Conservation (phyloP, 495 filamentous ascomycete species). For the Parmelia sp. region DNA sequence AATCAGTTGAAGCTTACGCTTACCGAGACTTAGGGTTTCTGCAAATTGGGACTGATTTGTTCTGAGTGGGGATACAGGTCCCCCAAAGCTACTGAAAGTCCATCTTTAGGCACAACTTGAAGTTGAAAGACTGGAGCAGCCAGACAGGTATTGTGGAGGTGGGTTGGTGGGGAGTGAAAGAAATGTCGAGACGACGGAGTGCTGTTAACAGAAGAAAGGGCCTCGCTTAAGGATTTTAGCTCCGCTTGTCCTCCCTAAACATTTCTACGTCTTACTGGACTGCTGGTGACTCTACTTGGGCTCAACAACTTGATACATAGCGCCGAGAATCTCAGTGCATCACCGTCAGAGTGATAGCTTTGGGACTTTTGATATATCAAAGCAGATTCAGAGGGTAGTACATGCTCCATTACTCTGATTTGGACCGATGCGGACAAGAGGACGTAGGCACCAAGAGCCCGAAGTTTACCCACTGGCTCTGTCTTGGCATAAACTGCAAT, state of each 20-base stretch:
- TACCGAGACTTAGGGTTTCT: conserved; percentile 4
- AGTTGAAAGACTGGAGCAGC: not conserved
- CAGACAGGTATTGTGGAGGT: not conserved
- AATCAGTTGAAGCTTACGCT: not conserved
- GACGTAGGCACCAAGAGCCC: not conserved
- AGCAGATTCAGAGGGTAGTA: not conserved
- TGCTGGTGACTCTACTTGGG: not conserved
- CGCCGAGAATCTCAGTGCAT: not conserved
- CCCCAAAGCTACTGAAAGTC: not conserved
- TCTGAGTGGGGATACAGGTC: not conserved
- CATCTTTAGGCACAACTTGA: not conserved
- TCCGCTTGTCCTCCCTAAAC: conserved; percentile 5
- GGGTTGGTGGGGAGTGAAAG: not conserved
- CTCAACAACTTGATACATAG: not conserved
- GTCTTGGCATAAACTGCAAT: not conserved
- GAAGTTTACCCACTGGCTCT: conserved; percentile 1
- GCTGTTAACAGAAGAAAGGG: conserved; percentile 3
- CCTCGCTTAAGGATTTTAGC: conserved; percentile 4
- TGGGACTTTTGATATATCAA: not conserved
- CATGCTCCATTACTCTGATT: not conserved
- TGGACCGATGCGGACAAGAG: not conserved
- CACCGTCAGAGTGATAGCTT: not conserved
- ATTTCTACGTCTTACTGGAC: not conserved
- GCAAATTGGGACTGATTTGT: not conserved
- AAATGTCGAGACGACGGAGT: not conserved